Base-by-base conservation (phyloP, 2,329 filamentous ascomycete genomes). In the Ascochyta lentis region DNA sequence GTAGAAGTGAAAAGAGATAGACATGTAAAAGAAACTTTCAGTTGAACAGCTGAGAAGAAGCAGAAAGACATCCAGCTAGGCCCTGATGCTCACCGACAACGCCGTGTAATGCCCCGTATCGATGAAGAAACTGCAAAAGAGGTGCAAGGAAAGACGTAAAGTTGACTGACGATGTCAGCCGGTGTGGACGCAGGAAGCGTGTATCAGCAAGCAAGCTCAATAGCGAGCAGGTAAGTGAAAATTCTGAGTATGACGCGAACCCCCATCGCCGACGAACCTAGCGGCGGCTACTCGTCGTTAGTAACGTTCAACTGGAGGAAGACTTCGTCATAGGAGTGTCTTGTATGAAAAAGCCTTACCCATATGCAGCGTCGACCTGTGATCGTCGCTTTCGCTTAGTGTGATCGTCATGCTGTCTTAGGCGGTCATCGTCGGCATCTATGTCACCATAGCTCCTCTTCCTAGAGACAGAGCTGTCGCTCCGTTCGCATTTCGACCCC, bases 361-460 rank as follows among this genome's bases (percentile, higher is more conserved):
- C 70, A 44, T 76, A 77, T 34, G 68, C 73, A 41, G 71, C 63
- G 54, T 70, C 73, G 8, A 73, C 70, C 50, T 71, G 67, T 24
- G 71, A 68, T 41, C 72, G 70, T 46, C 73, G 62, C 56, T 77
- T 77, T 15, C 73, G 69, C 56, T 69, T 73, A 15, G 67, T 66
- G 31, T 72, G 62, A 35, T 76, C 73, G 22, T 76, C 73, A n/a
- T 71, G 67, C 54, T 75, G 73, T 23, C 66, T 68, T 45, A 62
- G 40, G n/a, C 65, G 62, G 27, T 66, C 69, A 26, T 74, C 65
- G 29, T 68, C 64, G 26, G 69, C 60, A 23, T 74, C 70, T 6
- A 69, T 66, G 33, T 76, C 72, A 35, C 73, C 71, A 37, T 75
- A 74, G 47, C 72, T 75, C 41, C 74, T 67, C 56, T 77, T 77